A percentile compares a stretch with the other conserved stretches of the same genome.
Conservation (phyloP, 176 grass and related monocot species). For the Lolium multiflorum region DNA sequence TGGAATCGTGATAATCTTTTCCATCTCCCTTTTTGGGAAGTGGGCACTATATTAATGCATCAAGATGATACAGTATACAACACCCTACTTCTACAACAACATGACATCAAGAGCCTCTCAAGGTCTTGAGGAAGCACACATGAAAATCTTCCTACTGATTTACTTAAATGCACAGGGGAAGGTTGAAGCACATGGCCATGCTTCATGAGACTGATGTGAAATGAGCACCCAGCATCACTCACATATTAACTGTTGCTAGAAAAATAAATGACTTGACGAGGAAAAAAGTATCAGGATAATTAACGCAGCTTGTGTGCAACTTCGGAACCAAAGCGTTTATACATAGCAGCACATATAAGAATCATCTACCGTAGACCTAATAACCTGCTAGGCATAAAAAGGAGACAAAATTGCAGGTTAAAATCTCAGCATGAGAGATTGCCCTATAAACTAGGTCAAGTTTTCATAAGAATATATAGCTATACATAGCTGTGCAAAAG, state of each 20-base stretch:
- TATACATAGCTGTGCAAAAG: slow-evolving; percentile 56
- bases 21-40: too few species aligned
- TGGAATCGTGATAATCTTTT: too few species aligned
- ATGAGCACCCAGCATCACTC: neutral
- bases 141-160: neutral
- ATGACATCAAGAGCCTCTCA: neutral
- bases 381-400: slow-evolving; percentile 54
- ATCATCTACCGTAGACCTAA: slow-evolving; percentile 34
- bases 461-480: slow-evolving; percentile 46
- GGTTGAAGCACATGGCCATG: neutral
- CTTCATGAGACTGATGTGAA: slow-evolving; percentile 3
- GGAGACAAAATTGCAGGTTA: slow-evolving; percentile 58
- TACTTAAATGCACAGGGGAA: neutral
- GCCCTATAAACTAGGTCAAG: slow-evolving; percentile 44
- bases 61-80: neutral
- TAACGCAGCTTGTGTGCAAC: slow-evolving; percentile 30
- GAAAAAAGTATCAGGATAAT: neutral
- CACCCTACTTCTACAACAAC: neutral
- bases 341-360: slow-evolving; percentile 36
- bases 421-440: slow-evolving; percentile 31
- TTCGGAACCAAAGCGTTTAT: slow-evolving; percentile 29
- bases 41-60: neutral
- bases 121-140: neutral
- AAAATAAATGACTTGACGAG: neutral
- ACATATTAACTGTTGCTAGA: slow-evolving; percentile 13